A percentile compares a stretch with the other conserved stretches of the same genome.
Conservation (phyloP, 1,284 basidiomycete species). For the Wallemia hederae region DNA sequence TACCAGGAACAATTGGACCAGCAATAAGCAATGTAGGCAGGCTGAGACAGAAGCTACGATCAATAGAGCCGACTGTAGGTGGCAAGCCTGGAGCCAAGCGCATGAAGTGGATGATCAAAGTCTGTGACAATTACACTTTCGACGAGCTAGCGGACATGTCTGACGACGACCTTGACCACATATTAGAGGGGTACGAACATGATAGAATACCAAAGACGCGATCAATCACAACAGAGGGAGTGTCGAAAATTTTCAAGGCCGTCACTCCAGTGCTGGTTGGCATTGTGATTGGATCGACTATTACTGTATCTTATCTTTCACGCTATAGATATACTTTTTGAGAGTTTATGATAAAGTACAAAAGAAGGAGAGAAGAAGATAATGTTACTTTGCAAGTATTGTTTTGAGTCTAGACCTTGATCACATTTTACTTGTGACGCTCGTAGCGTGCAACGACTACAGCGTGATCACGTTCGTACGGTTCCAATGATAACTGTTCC, state of each 20-base stretch:
- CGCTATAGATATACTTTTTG: background rate
- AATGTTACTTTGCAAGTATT: background rate
- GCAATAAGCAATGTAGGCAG: constrained; percentile 49
- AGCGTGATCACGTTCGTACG: constrained; percentile 16
- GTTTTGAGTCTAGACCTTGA: background rate
- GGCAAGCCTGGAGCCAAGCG: constrained; percentile 36
- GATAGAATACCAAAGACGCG: constrained; percentile 4
- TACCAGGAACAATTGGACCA: constrained; percentile 43
- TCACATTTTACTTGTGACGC: background rate
- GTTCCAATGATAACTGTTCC: constrained; percentile 49
- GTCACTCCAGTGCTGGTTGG: background rate
- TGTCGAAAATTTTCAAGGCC: background rate
- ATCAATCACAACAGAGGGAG: background rate
- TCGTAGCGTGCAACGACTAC: background rate
- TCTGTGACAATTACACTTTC: constrained; percentile 61
- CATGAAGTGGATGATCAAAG: constrained; percentile 83
- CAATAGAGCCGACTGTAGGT: constrained; percentile 25
- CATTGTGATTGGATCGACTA: background rate
- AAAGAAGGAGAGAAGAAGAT: background rate
- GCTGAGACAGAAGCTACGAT: constrained; percentile 19
- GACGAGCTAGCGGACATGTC: constrained; percentile 40
- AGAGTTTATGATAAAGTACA: background rate
- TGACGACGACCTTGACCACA: constrained; percentile 18
- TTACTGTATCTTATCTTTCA: background rate
- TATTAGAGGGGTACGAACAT: constrained; percentile 15